Evolutionary conservation across 495 filamentous ascomycete genomes (phyloP), one percentile per base, ranked within the genome.

Genomic region (Glonium stellatum): DNA sequence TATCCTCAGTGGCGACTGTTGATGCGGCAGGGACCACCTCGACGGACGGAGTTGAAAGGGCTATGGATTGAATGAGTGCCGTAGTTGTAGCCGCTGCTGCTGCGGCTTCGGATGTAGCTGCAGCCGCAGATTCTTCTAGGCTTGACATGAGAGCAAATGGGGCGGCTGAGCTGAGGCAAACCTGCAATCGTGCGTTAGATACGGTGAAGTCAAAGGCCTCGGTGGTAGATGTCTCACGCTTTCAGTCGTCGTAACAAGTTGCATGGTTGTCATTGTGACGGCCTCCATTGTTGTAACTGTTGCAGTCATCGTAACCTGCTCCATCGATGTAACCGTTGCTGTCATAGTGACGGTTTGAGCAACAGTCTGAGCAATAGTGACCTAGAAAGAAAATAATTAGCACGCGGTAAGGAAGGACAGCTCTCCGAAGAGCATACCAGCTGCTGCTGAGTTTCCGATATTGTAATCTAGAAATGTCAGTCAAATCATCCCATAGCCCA

Each of bases 231-330:
- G 25, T 18, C 48, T 25, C 31, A 51, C 48, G 25, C 48, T 51
- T 23, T 51, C 48, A 25, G 48, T 51, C 18, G 25, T 51, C 31
- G 48, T 51, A 11, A 51, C 25, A 31, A 51, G 48, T 23, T 51
- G 48, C 5, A 51, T 23, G 13, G 21, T 15, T 1, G 18, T 25
- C 25, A 27, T 31, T 51, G 48, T 51, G 48, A 31, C 21, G 1
- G 25, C 23, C 1, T 23, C 48, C 48, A 51, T 51, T 9, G 48
- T 25, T 2, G 48, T 51, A 31, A 51, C 21, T 15, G 44, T 48
- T 15, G 18, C 44, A n/a, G 44, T 48, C 44, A 6, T 31, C 27
- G 44, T 19, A 22, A 48, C 44, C 15, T 48, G 44, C 44, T 19
- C 44, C 18, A 15, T 22, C 13, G 27, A 31, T 31, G 27, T 31